Evolutionary conservation across 208 protist genomes (phyloP).

Genomic region (Acanthamoeba castellanii): DNA sequence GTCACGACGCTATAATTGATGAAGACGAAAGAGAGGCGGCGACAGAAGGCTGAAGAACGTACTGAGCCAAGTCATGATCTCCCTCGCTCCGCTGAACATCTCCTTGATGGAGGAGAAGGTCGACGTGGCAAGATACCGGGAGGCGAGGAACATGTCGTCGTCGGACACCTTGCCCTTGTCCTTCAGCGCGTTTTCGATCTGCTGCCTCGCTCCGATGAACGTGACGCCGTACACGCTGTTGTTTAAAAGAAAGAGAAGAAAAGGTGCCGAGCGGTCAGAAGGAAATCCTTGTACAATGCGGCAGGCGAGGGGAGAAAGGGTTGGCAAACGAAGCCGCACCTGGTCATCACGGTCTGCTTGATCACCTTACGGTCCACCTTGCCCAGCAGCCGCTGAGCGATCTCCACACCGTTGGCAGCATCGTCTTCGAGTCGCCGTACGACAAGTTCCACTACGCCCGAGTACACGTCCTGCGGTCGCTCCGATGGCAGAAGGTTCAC

Average conservation of each 20-base stretch:
- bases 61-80: conserved; percentile 86
- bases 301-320: not conserved
- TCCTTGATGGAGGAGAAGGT: conserved; percentile 86
- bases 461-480: conserved; percentile 97
- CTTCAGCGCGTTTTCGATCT: conserved; percentile 91
- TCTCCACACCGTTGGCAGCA: conserved; percentile 90
- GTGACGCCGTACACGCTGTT: conserved; percentile 95
- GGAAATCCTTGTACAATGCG: too few relatives aligned
- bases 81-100: conserved; percentile 85
- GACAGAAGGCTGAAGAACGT: not conserved
- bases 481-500: conserved; percentile 97
- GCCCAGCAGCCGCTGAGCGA: conserved; percentile 93
- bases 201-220: conserved; percentile 96
- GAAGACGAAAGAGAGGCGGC: not conserved
- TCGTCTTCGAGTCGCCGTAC: conserved; percentile 92
- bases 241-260: not conserved
- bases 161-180: conserved; percentile 76
- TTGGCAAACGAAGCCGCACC: conserved; percentile 81
- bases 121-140: conserved; percentile 80
- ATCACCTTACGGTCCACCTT: conserved; percentile 97
- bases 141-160: conserved; percentile 21
- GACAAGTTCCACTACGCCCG: conserved; percentile 92
- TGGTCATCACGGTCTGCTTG: conserved; percentile 99
- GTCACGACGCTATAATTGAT: not conserved
- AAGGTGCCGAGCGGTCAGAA: not conserved